Evolutionary conservation across 2,329 filamentous ascomycete species (phyloP), one percentile per base, ranked within the genome.

Genomic region (Pyricularia grisea): DNA sequence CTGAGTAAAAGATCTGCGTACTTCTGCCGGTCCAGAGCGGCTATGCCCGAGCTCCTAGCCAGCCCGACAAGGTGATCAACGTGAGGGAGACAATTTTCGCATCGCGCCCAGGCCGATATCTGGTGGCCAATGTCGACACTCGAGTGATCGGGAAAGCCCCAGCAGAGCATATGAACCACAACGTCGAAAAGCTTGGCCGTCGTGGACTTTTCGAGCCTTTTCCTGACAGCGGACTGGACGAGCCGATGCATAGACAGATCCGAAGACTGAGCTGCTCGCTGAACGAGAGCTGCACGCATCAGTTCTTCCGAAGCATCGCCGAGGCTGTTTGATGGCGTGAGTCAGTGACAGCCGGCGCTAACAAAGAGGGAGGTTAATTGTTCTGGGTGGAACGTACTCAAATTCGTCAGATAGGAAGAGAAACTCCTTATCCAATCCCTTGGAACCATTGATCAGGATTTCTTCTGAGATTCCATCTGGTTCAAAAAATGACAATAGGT

Each of bases 61-160:
- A 74, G 68, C 23, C 72, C 69, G 10, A 73, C 68, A 5, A 77
- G 71, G 65, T 74, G 71, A n/a, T 72, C 68, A 17, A 77, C 72
- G 71, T 77, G 75, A 23, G 75, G 74, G 28, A 77, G 70, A 68
- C 74, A 76, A 27, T 73, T 74, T 64, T 77, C 74, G 69, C 73
- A 76, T 69, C 71, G 70, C 14, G 36, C 68, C 76, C 75, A 77
- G 10, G 74, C 69, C 25, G 69, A 64, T 58, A 75, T 72, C 65
- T 75, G 75, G 67, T 77, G 73, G 60, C 73, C 73, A 64, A 73
- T 70, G 30, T 75, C 75, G 28, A 67, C 69, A 28, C 70, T 73
- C 68, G 70, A 74, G 33, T 73, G 72, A 67, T 75, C 71, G 6
- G 75, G 75, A 67, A 77, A 77, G 11, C 71, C 73, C 70, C 71